These are phyloP conservation scores for Diaporthe vexans DNA, from an alignment of 2,329 filamentous ascomycete genomes.

Conservation along the genomic window DNA sequence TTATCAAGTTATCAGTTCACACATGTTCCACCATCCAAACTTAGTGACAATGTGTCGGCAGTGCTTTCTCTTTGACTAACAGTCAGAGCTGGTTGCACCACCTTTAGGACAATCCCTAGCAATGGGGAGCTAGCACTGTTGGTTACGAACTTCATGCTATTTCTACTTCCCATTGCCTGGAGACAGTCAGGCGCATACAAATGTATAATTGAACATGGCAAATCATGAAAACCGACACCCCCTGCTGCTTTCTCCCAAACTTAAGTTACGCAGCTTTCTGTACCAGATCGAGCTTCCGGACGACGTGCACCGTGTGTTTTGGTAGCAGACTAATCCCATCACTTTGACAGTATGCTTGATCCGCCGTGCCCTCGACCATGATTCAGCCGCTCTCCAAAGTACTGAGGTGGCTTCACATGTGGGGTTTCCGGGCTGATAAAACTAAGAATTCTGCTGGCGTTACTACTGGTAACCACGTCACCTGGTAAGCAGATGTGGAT, in stretches of 20 bases:
- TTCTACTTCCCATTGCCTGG: background rate
- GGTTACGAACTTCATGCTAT: background rate
- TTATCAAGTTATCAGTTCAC: background rate
- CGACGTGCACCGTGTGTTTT: background rate
- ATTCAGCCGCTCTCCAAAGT: background rate
- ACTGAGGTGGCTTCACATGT: too few relatives aligned
- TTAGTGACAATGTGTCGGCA: background rate
- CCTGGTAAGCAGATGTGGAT: background rate
- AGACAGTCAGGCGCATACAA: background rate
- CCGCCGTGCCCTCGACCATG: too few relatives aligned
- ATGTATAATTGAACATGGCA: background rate
- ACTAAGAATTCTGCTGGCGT: background rate
- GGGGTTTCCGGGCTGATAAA: background rate
- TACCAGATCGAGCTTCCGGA: background rate
- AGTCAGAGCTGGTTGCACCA: background rate
- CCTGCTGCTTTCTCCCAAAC: background rate
- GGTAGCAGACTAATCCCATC: background rate
- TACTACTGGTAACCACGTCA: background rate
- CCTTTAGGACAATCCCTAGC: background rate
- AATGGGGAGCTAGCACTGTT: background rate
- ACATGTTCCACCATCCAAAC: background rate
- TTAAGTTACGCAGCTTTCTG: background rate
- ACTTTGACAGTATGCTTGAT: background rate
- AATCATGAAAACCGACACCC: background rate
- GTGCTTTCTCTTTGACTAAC: background rate